phyloP scores from a whole-genome alignment of 345 rosid species.

The Populus simonii region DNA sequence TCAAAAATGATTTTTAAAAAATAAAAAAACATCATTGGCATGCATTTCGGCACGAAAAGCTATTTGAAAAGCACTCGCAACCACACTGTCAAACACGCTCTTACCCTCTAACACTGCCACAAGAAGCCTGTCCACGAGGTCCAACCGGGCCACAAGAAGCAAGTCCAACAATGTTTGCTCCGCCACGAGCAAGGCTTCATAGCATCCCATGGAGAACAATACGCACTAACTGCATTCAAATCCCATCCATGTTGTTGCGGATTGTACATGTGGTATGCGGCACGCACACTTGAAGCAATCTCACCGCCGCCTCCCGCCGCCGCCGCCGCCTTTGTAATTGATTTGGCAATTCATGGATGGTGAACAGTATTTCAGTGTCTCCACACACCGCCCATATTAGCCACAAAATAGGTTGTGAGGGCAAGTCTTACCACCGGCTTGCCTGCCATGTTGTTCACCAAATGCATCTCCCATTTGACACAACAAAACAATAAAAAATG shows the following conservation, averaged over 20 bases:
- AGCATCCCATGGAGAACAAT: conserved; percentile 68
- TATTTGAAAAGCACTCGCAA: too few species aligned
- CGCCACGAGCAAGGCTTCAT: conserved; percentile 51
- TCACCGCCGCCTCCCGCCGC: background rate
- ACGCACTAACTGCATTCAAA: conserved; percentile 47
- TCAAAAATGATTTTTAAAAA: too few species aligned
- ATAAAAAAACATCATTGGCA: too few species aligned
- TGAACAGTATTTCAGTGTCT: conserved; percentile 20
- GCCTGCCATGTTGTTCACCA: conserved; percentile 19
- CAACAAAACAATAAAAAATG: background rate
- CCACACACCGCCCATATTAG: conserved; percentile 27
- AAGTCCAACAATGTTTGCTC: conserved; percentile 51
- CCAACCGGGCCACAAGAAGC: conserved; percentile 40
- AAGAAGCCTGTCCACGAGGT: conserved; percentile 53
- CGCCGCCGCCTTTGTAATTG: conserved; percentile 21
- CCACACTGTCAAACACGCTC: too few species aligned
- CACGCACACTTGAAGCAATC: conserved; percentile 48
- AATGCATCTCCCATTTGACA: background rate
- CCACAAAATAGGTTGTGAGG: conserved; percentile 25
- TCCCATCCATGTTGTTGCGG: conserved; percentile 48
- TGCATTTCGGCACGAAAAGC: too few species aligned
- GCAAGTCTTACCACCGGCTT: conserved; percentile 27
- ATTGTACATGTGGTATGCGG: conserved; percentile 53
- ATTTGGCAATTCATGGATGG: conserved; percentile 23
- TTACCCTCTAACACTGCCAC: conserved; percentile 55